Evolutionary conservation across 2,329 filamentous ascomycete species (phyloP).

Genomic region (Colletotrichum euphorbiae): DNA sequence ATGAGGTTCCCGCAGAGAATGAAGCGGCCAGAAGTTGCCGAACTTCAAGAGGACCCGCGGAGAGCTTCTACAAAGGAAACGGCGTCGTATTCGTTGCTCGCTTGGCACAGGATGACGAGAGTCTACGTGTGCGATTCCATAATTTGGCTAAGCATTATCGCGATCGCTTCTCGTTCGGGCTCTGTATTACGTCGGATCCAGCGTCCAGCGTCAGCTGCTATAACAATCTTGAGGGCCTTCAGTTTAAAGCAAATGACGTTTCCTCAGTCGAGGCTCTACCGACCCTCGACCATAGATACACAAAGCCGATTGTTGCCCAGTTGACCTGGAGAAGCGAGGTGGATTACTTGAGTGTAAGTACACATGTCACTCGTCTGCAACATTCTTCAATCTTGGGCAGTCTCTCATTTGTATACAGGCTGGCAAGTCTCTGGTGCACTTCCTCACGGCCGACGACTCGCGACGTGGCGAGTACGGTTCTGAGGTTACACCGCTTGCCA

Average conservation of each 20-base stretch:
- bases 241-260: slow-evolving; percentile 49
- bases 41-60: slow-evolving; percentile 39
- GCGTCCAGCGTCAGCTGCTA: slow-evolving; percentile 47
- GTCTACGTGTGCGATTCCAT: slow-evolving; percentile 46
- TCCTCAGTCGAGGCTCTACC: slow-evolving; percentile 44
- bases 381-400: neutral
- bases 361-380: neutral
- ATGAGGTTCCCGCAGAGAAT: slow-evolving; percentile 47
- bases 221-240: slow-evolving; percentile 53
- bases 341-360: slow-evolving; percentile 39
- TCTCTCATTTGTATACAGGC: slow-evolving; percentile 43
- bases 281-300: slow-evolving; percentile 51
- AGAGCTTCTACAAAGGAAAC: slow-evolving; percentile 51
- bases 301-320: slow-evolving; percentile 54
- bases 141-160: slow-evolving; percentile 50
- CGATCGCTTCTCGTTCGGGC: slow-evolving; percentile 56
- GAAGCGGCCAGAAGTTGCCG: slow-evolving; percentile 43
- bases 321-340: slow-evolving; percentile 58
- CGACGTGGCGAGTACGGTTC: slow-evolving; percentile 51
- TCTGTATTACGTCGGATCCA: slow-evolving; percentile 6
- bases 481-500: slow-evolving; percentile 53
- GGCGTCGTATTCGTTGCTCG: slow-evolving; percentile 56
- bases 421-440: slow-evolving; percentile 53
- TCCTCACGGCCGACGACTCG: slow-evolving; percentile 40
- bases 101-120: slow-evolving; percentile 45